These are phyloP conservation scores for Ambrosia hybrid DNA, from an alignment of 140 eudicot genomes.

Conservation along the genomic window DNA sequence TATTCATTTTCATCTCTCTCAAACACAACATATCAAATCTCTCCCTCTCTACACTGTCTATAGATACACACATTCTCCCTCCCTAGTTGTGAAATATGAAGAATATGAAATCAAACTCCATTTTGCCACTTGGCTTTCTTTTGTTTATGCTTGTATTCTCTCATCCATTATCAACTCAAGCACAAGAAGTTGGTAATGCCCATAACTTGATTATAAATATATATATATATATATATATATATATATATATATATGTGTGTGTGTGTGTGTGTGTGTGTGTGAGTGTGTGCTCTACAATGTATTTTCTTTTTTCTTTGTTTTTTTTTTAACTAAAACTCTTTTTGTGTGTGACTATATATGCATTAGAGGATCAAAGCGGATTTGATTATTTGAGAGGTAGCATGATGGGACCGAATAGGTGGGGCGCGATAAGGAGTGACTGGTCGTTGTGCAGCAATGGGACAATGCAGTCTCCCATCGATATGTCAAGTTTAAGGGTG, in stretches of 20 bases:
- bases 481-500: slow-evolving; percentile 53
- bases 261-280: too few relatives aligned
- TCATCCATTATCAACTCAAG: slow-evolving; percentile 30
- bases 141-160: slow-evolving; percentile 29
- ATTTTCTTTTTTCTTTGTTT: too few relatives aligned
- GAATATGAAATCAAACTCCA: slow-evolving; percentile 19
- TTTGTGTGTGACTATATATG: not conserved
- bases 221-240: too few relatives aligned
- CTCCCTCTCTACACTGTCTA: too few relatives aligned
- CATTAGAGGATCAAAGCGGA: slow-evolving; percentile 62
- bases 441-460: slow-evolving; percentile 65
- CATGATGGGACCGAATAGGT: slow-evolving; percentile 50
- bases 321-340: not conserved
- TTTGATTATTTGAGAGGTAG: slow-evolving; percentile 51
- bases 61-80: not conserved
- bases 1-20: not conserved
- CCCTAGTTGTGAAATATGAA: not conserved
- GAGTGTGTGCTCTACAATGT: too few relatives aligned
- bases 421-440: slow-evolving; percentile 63
- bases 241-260: too few relatives aligned
- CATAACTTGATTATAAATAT: not conserved
- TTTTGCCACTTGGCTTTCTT: slow-evolving; percentile 31
- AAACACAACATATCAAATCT: not conserved
- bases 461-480: slow-evolving; percentile 69
- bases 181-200: slow-evolving; percentile 65